These are phyloP conservation scores for Ailanthus altissimus DNA, from an alignment of 345 rosid genomes.

Conservation along the genomic window DNA sequence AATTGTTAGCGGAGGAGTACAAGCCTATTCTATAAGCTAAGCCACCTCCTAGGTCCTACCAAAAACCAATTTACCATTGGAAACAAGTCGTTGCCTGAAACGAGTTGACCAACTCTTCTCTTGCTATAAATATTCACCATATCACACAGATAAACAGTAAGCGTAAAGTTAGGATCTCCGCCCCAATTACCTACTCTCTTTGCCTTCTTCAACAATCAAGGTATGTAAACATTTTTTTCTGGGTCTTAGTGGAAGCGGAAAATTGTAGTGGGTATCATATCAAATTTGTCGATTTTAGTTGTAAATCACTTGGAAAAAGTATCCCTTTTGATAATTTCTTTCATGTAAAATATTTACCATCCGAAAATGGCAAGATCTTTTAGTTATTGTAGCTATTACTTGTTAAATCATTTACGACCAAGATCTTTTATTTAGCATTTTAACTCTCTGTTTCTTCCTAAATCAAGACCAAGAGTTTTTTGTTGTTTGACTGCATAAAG, in stretches of 20 bases:
- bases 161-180: constrained; percentile 22
- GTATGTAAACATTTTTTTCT: constrained; percentile 30
- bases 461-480: too few relatives aligned
- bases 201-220: constrained; percentile 27
- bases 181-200: not conserved
- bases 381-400: not conserved
- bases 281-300: not conserved
- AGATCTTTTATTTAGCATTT: not conserved
- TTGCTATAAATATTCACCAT: not conserved
- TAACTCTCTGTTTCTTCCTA: too few relatives aligned
- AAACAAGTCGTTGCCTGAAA: not conserved
- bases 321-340: not conserved
- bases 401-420: not conserved
- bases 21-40: not conserved
- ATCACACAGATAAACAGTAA: not conserved
- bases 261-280: constrained; percentile 1
- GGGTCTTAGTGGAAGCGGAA: constrained; percentile 20
- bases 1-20: not conserved
- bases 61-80: not conserved
- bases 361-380: not conserved
- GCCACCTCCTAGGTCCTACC: not conserved
- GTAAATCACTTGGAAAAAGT: constrained; percentile 3
- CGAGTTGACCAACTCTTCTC: constrained; percentile 33
- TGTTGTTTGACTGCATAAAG: too few relatives aligned
- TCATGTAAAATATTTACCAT: not conserved